Conservation (phyloP, 2,329 filamentous ascomycete genomes). For the Cadophora sp. region DNA sequence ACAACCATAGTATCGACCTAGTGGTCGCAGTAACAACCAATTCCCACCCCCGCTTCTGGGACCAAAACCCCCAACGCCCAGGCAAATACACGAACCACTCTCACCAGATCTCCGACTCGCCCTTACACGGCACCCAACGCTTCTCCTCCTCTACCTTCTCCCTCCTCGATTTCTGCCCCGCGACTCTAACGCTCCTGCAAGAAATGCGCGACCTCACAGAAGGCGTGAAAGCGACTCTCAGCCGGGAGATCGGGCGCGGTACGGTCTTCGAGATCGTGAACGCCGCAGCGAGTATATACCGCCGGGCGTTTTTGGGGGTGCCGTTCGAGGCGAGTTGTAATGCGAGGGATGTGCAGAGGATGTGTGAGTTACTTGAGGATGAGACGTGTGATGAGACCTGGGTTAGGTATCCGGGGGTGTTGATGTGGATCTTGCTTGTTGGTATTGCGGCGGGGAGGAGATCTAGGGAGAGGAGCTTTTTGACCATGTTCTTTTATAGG, state of each 20-base stretch:
- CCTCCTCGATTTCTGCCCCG: background rate
- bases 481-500: constrained; percentile 17
- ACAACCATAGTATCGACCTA: constrained; percentile 9
- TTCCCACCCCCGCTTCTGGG: background rate
- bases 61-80: background rate
- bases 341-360: background rate
- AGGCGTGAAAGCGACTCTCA: background rate
- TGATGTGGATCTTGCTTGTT: constrained; percentile 17
- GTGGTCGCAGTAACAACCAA: constrained; percentile 7
- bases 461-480: constrained; percentile 7
- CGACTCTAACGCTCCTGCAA: background rate
- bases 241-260: background rate
- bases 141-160: background rate
- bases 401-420: constrained; percentile 4
- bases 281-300: constrained; percentile 9
- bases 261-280: background rate
- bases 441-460: background rate
- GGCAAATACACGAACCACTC: constrained; percentile 1
- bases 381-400: constrained; percentile 1
- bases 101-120: background rate
- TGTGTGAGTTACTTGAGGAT: constrained; percentile 4
- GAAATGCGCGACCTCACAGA: background rate
- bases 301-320: background rate
- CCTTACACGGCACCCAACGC: background rate
- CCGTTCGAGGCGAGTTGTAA: background rate